Base-by-base conservation (phyloP, 352 stramenopile genomes). In the Phytophthora pseudosyringae region DNA sequence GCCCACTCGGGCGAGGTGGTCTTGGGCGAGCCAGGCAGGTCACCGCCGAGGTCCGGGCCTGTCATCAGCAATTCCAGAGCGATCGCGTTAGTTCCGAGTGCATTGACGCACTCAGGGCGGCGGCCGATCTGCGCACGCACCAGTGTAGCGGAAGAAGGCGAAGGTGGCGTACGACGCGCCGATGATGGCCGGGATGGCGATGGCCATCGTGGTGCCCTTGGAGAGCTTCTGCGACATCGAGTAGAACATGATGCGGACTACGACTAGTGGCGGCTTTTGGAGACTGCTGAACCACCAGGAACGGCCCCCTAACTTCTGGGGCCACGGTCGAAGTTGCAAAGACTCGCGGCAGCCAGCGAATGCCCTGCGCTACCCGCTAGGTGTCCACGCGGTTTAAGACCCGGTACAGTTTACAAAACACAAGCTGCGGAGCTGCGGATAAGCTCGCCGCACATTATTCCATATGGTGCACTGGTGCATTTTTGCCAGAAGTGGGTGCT, bases 1-100 rank as follows among this genome's bases (percentile, higher is more conserved):
- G 78, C 56, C 86, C 86, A 94, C 69, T 93, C 86, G n/a, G 75
- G 64, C 39, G 82, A 89, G 28, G 77, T 94, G 29, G 86, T 94
- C 67, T 84, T 84, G 45, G 86, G 86, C 59, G 69, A 61, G 15
- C 82, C 80, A 21, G 73, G 77, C 36, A 71, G 33, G 18, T 59
- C 69, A 29, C 86, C 86, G 33, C 86, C 86, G 32, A 81, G 62
- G 73, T 93, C 83, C 40, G 75, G 71, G 55, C 86, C 86, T 94
- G 60, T 43, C 12, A 43, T 10, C 38, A 69, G 18, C 21, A 36
- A 13, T 13, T 44, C 9, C 11, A 54, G 12, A 58, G 13, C 3
- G 36, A 32, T 35, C 47, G 32, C 51, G 16, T 61, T 47, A 69
- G 26, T 26, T 8, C 10, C 3, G 41, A 1, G 10, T 21, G 16